Evolutionary conservation across 2,329 filamentous ascomycete genomes (phyloP), one percentile per base, ranked within the genome.

Genomic region (Zasmidium citrigriseum): DNA sequence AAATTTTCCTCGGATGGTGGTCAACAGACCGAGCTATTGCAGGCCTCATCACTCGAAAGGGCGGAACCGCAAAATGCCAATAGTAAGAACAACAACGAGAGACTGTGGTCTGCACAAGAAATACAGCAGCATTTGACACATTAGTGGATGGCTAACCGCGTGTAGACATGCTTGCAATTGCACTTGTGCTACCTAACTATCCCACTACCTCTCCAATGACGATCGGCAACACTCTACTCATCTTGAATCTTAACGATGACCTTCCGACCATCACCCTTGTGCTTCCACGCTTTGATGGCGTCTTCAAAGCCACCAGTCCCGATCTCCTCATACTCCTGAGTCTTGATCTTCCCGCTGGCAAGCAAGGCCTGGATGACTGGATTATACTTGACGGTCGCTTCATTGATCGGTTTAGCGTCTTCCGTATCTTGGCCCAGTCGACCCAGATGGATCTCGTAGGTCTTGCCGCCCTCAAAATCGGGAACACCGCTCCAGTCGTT

Each of bases 391-490:
- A 20, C 4, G n/a, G 29, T 29, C 46, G 48, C 22, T 4, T 38
- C 41, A 47, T 57, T 38, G 11, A 52, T 46, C 38, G 51, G 46
- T 18, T 21, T 46, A 7, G 54, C 48, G n/a, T 51, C 54, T n/a
- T 18, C 2, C 10, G 20, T 47, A 11, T 47, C 45, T 5, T 45
- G 27, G 1, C 54, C 54, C 2, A 52, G 22, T 18, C 21, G 21
- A 7, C 54, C 54, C 34, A 52, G 20, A 46, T 57, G 29, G 16
- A 52, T 57, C 48, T 52, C 44, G 38, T 57, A 52, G 3, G 48
- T 57, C 48, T 50, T 57, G 9, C 54, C 54, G 21, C 54, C 48
- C 41, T 57, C 48, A 21, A 57, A 57, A 34, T 46, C 54, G 4
- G 34, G 47, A 41, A 57, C 22, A 38, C 24, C 38, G 23, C 48